Evolutionary conservation across 805 yeast genomes (phyloP).

Genomic region (Tetrapisispora pingtungensis): DNA sequence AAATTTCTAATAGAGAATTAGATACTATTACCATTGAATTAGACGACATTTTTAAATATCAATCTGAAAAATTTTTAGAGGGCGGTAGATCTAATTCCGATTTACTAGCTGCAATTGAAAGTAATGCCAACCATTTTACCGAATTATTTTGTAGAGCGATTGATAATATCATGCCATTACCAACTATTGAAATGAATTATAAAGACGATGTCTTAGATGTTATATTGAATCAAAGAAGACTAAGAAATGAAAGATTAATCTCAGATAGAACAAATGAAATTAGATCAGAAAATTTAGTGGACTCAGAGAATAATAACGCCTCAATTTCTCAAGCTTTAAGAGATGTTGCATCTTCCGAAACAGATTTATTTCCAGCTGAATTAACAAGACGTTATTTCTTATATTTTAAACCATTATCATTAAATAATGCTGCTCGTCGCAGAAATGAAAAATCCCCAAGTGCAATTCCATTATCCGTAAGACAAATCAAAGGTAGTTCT

Average conservation of each 20-base stretch:
- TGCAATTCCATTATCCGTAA: constrained; percentile 56
- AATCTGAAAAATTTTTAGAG: constrained; percentile 34
- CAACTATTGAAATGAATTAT: constrained; percentile 70
- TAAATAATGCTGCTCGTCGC: constrained; percentile 24
- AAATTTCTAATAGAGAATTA: constrained; percentile 73
- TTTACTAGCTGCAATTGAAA: constrained; percentile 36
- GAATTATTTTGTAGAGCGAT: constrained; percentile 68
- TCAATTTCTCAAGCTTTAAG: constrained; percentile 24
- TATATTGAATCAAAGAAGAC: constrained; percentile 77
- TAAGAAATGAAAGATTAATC: constrained; percentile 65
- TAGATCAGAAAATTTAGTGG: constrained; percentile 31
- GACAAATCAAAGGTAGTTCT: constrained; percentile 76
- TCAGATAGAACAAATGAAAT: constrained; percentile 59
- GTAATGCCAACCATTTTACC: constrained; percentile 68
- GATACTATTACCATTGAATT: constrained; percentile 63
- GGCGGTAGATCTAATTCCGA: constrained; percentile 17
- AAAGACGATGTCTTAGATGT: constrained; percentile 90
- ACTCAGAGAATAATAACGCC: constrained; percentile 16
- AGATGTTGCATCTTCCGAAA: constrained; percentile 30
- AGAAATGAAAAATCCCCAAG: constrained; percentile 17
- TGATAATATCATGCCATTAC: constrained; percentile 73
- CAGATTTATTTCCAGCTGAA: constrained; percentile 68
- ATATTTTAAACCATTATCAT: constrained; percentile 73
- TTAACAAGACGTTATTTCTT: constrained; percentile 78
- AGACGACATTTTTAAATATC: constrained; percentile 72